Percentiles rank a stretch among this genome's conserved stretches.
Evolutionary conservation across 169 alveolate genomes (phyloP).

Genomic region (Eimeria necatrix): DNA sequence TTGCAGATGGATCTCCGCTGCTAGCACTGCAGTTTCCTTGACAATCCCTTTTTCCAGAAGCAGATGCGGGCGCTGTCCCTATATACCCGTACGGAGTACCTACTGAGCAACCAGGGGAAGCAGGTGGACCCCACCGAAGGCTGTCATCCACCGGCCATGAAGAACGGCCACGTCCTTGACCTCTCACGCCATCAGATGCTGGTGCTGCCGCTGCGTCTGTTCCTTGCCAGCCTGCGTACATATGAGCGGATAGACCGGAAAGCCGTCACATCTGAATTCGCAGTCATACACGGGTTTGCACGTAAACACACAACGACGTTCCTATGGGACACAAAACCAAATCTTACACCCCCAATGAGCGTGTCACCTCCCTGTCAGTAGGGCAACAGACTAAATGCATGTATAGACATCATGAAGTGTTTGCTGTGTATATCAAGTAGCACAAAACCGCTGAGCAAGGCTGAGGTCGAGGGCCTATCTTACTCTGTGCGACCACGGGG

Average conservation of each 20-base stretch:
- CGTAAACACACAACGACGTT: too few relatives aligned
- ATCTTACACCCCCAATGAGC: too few relatives aligned
- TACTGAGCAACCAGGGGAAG: slow-evolving; percentile 34
- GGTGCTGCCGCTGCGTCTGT: slow-evolving; percentile 41
- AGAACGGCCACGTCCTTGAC: slow-evolving; percentile 6
- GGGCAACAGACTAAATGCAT: not conserved
- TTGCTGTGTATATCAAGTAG: too few relatives aligned
- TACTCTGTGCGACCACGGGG: slow-evolving; percentile 8
- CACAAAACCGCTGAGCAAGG: not conserved
- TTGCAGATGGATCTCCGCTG: not conserved
- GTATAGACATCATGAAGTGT: not conserved
- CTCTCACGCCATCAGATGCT: slow-evolving; percentile 21
- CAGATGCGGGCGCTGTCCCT: slow-evolving; percentile 46
- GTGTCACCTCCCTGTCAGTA: too few relatives aligned
- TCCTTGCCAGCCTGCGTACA: slow-evolving; percentile 58
- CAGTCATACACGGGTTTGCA: not conserved
- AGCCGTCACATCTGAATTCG: not conserved
- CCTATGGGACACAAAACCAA: too few relatives aligned
- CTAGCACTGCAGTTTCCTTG: not conserved
- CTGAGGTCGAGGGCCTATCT: not conserved
- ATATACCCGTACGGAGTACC: slow-evolving; percentile 34
- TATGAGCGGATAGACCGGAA: not conserved
- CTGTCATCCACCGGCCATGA: slow-evolving; percentile 56
- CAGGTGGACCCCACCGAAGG: slow-evolving; percentile 44
- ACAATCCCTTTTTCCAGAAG: slow-evolving; percentile 26